Base-by-base conservation (phyloP, 345 rosid genomes). In the Draba incana region DNA sequence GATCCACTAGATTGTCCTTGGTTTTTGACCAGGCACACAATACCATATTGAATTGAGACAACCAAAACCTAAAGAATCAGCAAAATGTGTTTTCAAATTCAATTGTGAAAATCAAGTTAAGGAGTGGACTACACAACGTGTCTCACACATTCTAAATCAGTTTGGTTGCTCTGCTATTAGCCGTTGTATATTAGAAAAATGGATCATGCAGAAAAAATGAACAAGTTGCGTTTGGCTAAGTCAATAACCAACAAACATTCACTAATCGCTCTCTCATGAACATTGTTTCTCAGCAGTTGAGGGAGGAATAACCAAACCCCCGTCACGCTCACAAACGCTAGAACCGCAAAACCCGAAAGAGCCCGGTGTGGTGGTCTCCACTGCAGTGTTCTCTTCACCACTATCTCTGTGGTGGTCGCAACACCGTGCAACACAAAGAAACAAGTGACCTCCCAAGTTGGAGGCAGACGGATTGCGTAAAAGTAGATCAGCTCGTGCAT, bases 381-480 rank as follows among this genome's bases (percentile, higher is more conserved):
- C 44, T 49, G 43, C 2, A 42, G 28, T 53, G 67, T 69, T 59
- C 28, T 63, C 80, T 92, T 89, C 20, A 60, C 70, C 7, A 49
- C 80, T 41, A 84, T 64, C 84, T 92, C 95, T 1, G 70, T 4
- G 0, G 47, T 74, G 62, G 86, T 67, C 11, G 84, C 84, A 4
- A 73, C 57, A 31, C 89, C 95, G 13, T 86, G 90, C 4, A 89
- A 39, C 46, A 83, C 59, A 57, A 87, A 89, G 70, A 82, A 89
- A 72, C 82, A 84, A 16, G 88, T 84, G 55, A 87, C 84, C 81
- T 89, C 94, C 94, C 94, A 84, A 15, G 96, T 84, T 25, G 96
- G 92, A 16, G 69, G 53, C 46, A 27, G 78, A 11, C 82, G 79
- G 11, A 69, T 77, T 2, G 75, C 0, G 16, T 89, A 80, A 31